Percentiles rank a stretch among this genome's conserved stretches.
Conservation (phyloP, 345 rosid species). For the Passiflora organensis region DNA sequence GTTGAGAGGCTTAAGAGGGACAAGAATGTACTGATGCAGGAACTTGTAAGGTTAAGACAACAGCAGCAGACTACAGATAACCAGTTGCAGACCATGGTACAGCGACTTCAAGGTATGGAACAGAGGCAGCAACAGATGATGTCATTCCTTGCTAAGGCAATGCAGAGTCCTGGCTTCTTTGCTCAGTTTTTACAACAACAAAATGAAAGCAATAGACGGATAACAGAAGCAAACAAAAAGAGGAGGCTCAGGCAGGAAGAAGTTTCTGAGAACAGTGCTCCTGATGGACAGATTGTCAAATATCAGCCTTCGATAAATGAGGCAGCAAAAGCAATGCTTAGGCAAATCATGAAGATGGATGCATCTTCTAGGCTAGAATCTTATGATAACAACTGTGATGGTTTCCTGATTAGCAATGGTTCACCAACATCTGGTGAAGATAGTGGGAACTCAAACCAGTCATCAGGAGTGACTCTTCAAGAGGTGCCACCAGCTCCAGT, state of each 20-base stretch:
- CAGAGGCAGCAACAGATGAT: conserved; percentile 96
- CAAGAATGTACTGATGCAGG: conserved; percentile 98
- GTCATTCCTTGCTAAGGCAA: conserved; percentile 95
- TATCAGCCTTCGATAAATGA: conserved; percentile 79
- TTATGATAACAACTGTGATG: conserved; percentile 38
- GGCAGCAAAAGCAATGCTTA: conserved; percentile 62
- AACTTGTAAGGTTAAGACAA: conserved; percentile 86
- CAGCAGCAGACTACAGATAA: conserved; percentile 89
- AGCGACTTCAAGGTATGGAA: conserved; percentile 97
- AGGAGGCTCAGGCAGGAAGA: conserved; percentile 81
- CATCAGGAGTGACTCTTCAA: conserved; percentile 70
- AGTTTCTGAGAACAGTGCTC: conserved; percentile 38
- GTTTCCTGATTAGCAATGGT: conserved; percentile 45
- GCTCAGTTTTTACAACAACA: conserved; percentile 96
- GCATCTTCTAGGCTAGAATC: conserved; percentile 49
- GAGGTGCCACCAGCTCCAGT: conserved; percentile 64
- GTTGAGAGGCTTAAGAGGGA: conserved; percentile 98
- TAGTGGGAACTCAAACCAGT: conserved; percentile 35
- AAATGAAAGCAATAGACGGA: conserved; percentile 70
- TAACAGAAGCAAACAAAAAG: conserved; percentile 75
- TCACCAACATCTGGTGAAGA: conserved; percentile 42
- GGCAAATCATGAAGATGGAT: conserved; percentile 59
- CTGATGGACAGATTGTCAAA: conserved; percentile 88
- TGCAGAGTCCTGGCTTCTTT: conserved; percentile 87
- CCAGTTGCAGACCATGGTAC: conserved; percentile 83